Percentiles rank a stretch among this genome's conserved stretches.
These are phyloP conservation scores for Xylaria sp. DNA, from an alignment of 2,329 filamentous ascomycete species.

Conservation along the genomic window DNA sequence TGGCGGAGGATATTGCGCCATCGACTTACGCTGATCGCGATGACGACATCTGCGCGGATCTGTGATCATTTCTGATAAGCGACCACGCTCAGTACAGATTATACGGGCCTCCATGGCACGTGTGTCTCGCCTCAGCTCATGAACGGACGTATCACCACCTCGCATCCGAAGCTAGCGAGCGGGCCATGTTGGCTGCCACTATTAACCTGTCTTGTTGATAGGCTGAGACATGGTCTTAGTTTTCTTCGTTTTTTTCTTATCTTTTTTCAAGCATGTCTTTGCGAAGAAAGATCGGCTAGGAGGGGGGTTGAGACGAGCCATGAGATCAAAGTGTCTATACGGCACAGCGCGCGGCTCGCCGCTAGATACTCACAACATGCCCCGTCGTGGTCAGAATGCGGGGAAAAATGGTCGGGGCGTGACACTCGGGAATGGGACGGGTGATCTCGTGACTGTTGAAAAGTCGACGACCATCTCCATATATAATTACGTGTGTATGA, in stretches of 20 bases:
- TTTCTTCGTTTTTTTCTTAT: too few species aligned
- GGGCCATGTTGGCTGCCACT: not conserved
- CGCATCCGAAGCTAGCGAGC: not conserved
- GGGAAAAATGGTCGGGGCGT: not conserved
- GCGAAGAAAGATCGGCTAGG: not conserved
- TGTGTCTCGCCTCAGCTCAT: not conserved
- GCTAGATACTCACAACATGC: not conserved
- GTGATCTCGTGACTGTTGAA: not conserved
- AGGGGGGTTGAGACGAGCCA: not conserved
- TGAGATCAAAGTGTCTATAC: not conserved
- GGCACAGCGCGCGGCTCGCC: not conserved
- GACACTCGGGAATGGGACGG: not conserved
- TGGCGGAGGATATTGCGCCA: too few species aligned
- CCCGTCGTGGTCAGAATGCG: not conserved
- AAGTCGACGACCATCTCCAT: not conserved
- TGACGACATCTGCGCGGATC: too few species aligned
- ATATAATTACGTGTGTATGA: not conserved
- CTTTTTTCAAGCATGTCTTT: not conserved
- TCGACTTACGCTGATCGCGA: too few species aligned
- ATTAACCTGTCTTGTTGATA: not conserved
- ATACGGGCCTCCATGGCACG: not conserved
- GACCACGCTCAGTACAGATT: not conserved
- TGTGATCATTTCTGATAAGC: too few species aligned
- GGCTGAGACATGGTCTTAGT: not conserved
- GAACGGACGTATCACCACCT: not conserved